These are phyloP conservation scores for Fusarium citri DNA, from an alignment of 2,329 filamentous ascomycete species.

Conservation along the genomic window DNA sequence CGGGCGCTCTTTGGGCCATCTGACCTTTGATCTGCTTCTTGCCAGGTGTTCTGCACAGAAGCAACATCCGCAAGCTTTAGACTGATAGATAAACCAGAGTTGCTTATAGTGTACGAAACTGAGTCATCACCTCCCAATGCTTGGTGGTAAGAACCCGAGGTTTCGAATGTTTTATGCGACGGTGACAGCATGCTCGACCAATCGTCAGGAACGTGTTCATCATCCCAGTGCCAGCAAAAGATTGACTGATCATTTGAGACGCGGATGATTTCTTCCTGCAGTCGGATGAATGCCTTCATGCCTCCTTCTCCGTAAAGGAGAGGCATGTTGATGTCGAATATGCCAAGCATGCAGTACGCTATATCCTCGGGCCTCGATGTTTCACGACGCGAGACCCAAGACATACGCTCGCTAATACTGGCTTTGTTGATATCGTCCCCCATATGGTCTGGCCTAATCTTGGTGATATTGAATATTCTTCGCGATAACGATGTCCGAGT, in stretches of 20 bases:
- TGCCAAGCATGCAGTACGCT: background rate
- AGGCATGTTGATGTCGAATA: background rate
- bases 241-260: background rate
- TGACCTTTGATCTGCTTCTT: too few species aligned
- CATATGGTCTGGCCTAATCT: background rate
- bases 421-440: background rate
- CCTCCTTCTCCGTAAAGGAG: fast-evolving
- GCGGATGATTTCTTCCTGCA: background rate
- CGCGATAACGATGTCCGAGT: background rate
- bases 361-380: background rate
- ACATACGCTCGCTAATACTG: background rate
- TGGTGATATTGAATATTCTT: background rate
- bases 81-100: background rate
- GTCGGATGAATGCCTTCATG: background rate
- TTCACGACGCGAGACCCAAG: background rate
- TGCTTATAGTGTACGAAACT: background rate
- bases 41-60: background rate
- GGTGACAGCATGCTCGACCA: background rate
- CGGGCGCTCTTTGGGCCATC: background rate
- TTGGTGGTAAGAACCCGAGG: background rate
- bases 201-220: background rate
- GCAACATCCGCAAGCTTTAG: background rate
- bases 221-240: background rate
- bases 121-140: background rate
- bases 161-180: background rate